Evolutionary conservation across 352 stramenopile genomes (phyloP).

Genomic region (Peronospora destructor): DNA sequence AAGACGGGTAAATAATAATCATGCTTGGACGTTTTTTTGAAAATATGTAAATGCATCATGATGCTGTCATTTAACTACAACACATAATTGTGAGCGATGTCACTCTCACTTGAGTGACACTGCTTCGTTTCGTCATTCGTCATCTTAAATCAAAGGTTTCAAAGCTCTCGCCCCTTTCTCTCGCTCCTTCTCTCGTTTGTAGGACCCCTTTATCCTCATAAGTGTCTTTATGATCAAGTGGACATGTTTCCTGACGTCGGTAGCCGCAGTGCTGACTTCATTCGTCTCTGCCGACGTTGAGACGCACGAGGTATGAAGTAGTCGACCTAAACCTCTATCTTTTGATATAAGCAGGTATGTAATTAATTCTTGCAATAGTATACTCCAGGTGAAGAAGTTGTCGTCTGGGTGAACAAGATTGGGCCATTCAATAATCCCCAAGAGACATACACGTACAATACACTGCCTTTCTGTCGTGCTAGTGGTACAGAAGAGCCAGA

Average conservation of each 20-base stretch:
- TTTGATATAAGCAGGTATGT: too few species aligned
- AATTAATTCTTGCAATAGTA: constrained; percentile 39
- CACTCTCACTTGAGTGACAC: too few species aligned
- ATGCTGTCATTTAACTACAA: too few species aligned
- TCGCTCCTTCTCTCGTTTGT: too few species aligned
- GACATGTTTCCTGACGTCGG: constrained; percentile 19
- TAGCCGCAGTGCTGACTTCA: constrained; percentile 12
- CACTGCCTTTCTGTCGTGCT: constrained; percentile 94
- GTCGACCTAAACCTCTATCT: too few species aligned
- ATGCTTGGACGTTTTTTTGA: too few species aligned
- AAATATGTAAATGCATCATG: too few species aligned
- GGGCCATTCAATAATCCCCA: constrained; percentile 95
- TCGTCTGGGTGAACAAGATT: constrained; percentile 98
- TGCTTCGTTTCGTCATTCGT: too few species aligned
- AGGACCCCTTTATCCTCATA: too few species aligned
- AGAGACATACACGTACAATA: constrained; percentile 99
- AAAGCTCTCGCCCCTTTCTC: too few species aligned
- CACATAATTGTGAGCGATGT: too few species aligned
- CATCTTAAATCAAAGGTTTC: too few species aligned
- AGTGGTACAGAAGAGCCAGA: constrained; percentile 82
- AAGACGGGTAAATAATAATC: neutral
- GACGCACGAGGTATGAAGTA: constrained; percentile 43
- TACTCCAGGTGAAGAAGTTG: constrained; percentile 59
- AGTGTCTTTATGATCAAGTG: constrained; percentile 16
- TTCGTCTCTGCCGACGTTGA: constrained; percentile 37